Conservation (phyloP, 2,329 filamentous ascomycete species). For the Verruconis gallopava region DNA sequence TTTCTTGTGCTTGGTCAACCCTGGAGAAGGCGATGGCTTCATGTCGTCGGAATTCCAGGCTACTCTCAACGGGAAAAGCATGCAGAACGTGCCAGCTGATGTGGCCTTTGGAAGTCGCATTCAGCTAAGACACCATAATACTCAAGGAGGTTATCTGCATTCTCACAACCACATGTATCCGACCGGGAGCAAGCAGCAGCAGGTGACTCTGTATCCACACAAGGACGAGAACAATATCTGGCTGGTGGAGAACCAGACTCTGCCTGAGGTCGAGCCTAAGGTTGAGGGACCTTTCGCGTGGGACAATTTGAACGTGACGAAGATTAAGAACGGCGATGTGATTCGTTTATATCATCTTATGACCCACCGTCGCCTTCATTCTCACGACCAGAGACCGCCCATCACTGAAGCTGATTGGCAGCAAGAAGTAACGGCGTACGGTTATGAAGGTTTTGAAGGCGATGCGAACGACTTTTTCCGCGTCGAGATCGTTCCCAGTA, state of each 20-base stretch:
- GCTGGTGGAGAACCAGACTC: conserved; percentile 90
- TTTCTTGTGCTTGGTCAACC: conserved; percentile 85
- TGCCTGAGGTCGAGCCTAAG: conserved; percentile 66
- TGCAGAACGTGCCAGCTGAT: conserved; percentile 90
- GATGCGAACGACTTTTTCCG: conserved; percentile 96
- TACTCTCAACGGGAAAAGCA: conserved; percentile 88
- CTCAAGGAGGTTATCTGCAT: conserved; percentile 93
- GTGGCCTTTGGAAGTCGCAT: conserved; percentile 81
- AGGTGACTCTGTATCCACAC: conserved; percentile 95
- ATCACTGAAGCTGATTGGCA: conserved; percentile 54
- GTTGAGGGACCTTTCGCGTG: conserved; percentile 75
- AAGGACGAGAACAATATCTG: conserved; percentile 98
- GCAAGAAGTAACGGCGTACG: conserved; percentile 91
- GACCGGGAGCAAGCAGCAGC: conserved; percentile 93
- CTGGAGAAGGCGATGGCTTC: conserved; percentile 94
- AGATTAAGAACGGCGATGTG: conserved; percentile 66
- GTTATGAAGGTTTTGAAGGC: conserved; percentile 90
- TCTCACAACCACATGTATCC: conserved; percentile 98
- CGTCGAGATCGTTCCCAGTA: conserved; percentile 82
- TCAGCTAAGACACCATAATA: conserved; percentile 84
- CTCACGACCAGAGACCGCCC: conserved; percentile 67
- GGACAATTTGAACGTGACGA: conserved; percentile 57
- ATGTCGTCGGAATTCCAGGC: conserved; percentile 99
- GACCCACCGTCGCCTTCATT: conserved; percentile 84
- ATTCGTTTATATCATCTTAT: conserved; percentile 72